These are phyloP conservation scores for Penicillium nucicola DNA, from an alignment of 495 filamentous ascomycete species.

Conservation along the genomic window DNA sequence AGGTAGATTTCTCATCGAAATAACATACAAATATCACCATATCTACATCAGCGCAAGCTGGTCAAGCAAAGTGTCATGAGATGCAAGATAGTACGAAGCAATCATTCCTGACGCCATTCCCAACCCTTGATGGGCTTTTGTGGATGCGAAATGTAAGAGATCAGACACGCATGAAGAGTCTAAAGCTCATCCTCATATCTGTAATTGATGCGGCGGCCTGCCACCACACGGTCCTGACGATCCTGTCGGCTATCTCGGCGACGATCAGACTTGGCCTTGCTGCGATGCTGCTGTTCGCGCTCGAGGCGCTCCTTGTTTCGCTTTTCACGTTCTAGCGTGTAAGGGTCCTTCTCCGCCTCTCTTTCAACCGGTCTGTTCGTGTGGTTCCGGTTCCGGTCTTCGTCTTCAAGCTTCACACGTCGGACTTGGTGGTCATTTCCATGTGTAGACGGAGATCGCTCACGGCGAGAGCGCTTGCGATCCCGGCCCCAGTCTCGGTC, in stretches of 20 bases:
- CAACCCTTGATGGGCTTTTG: neutral
- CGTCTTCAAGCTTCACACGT: constrained; percentile 36
- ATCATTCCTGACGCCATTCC: neutral
- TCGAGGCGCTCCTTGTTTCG: constrained; percentile 72
- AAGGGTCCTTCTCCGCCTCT: constrained; percentile 58
- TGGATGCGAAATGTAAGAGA: neutral
- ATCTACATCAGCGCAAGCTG: constrained; percentile 1
- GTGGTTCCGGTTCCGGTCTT: constrained; percentile 22
- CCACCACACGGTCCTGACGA: constrained; percentile 47
- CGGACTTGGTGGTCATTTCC: constrained; percentile 40
- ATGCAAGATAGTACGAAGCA: neutral
- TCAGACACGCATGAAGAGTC: neutral
- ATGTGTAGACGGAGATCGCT: constrained; percentile 42
- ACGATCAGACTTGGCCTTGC: constrained; percentile 42
- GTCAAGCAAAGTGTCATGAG: neutral
- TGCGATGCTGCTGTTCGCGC: constrained; percentile 74
- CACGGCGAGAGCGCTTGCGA: constrained; percentile 54
- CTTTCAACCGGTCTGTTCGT: constrained; percentile 7
- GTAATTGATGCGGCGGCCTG: constrained; percentile 50
- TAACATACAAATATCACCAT: neutral
- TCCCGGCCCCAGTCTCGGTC: constrained; percentile 49
- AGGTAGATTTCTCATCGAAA: neutral
- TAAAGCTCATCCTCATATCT: constrained; percentile 57
- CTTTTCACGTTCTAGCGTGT: constrained; percentile 73
- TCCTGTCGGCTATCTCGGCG: constrained; percentile 53